These are phyloP conservation scores for Aegilops umbellulata DNA, from an alignment of 176 grass and related monocot species.

Conservation along the genomic window DNA sequence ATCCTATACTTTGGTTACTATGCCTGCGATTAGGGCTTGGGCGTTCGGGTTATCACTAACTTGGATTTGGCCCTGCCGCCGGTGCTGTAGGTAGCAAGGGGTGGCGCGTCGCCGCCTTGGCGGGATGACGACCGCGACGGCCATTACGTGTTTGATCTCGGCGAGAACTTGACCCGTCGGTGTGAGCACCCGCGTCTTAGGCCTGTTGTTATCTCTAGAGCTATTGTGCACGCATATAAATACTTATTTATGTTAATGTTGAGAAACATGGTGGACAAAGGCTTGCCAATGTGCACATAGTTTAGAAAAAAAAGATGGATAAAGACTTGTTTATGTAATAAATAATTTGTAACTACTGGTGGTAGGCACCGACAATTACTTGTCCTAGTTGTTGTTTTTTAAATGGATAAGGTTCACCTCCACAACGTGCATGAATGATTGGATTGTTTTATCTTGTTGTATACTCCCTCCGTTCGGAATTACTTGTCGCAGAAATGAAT, in stretches of 20 bases:
- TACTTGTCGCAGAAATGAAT: too few relatives aligned
- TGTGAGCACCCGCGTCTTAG: conserved; percentile 44
- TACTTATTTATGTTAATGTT: neutral
- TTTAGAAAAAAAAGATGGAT: neutral
- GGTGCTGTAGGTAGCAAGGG: conserved; percentile 51
- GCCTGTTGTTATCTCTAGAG: conserved; percentile 16
- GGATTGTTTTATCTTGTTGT: neutral
- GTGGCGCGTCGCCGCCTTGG: conserved; percentile 68
- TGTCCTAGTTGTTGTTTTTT: neutral
- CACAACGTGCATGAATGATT: neutral
- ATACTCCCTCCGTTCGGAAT: too few relatives aligned
- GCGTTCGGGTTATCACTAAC: conserved; percentile 14
- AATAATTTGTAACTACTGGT: neutral
- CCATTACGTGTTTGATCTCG: conserved; percentile 89
- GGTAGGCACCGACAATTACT: neutral
- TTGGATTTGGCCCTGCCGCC: conserved; percentile 9
- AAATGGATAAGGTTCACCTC: neutral
- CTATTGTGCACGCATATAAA: neutral
- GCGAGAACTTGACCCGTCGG: conserved; percentile 90
- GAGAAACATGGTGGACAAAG: neutral
- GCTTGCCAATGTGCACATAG: neutral
- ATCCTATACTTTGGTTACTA: neutral
- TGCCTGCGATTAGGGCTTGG: conserved; percentile 19
- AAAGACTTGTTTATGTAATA: neutral
- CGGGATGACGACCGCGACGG: conserved; percentile 84